Base-by-base conservation (phyloP, 2,329 filamentous ascomycete genomes). In the Fusarium sp. region DNA sequence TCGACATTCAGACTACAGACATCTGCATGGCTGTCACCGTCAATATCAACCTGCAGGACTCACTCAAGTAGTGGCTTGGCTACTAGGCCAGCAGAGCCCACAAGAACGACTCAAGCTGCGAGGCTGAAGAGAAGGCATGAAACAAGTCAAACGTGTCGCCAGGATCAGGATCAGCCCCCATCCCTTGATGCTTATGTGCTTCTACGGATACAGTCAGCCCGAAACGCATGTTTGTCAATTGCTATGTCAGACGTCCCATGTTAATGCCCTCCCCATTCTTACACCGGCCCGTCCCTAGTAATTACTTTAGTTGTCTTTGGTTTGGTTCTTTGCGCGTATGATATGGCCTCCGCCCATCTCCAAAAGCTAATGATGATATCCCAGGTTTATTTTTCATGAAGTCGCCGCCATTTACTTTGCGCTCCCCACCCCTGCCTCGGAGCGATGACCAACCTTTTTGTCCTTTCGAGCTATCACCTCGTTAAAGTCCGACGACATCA, bases 241-340 rank as follows among this genome's bases (percentile, higher is more conserved):
- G 51, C 45, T 66, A 37, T 60, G 66, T 66, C 56, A 62, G 58
- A 62, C 56, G 57, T 71, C 54, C 65, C 63, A 73, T 69, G 65
- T 60, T 64, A 64, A 64, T 18, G 35, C 64, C 73, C 66, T 78
- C 54, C 66, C 66, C 66, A 54, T 74, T 60, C 45, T 69, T 64
- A 67, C 25, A 42, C 73, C 76, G 76, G 76, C 56, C 76, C 76
- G 76, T 77, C 76, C 76, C 76, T 77, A 77, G 76, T 60, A 76
- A 59, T 73, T 63, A 75, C 54, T 73, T 58, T 56, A 62, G 60
- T 51, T 59, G 42, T 49, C 65, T 63, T 60, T 69, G 52, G 66
- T 48, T 69, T 46, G 51, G 44, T 63, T 59, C 49, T 56, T 51
- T 48, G 46, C 55, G 52, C 49, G 56, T 62, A 46, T 72, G 58